phyloP scores from a whole-genome alignment of 768 basidiomycete species.

The Exsudoporus frostii region DNA sequence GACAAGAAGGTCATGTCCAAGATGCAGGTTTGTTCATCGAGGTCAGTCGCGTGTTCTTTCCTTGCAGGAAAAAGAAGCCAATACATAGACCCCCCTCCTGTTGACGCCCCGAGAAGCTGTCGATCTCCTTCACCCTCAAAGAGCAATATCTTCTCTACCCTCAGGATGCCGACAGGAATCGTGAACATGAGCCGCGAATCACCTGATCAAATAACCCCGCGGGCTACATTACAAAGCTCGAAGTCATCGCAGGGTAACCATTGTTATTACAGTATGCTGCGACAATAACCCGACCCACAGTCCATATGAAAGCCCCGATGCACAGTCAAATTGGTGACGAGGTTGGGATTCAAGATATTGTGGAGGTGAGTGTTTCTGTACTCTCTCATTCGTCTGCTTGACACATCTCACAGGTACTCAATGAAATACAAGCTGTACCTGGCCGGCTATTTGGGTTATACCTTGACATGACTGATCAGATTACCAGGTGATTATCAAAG shows the following conservation, averaged over 20 bases:
- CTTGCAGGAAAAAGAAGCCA: neutral
- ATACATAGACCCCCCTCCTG: neutral
- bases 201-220: constrained; percentile 3
- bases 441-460: neutral
- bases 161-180: constrained; percentile 4
- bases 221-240: neutral
- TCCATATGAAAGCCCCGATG: neutral
- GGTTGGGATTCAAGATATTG: constrained; percentile 35
- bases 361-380: constrained; percentile 35
- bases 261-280: neutral
- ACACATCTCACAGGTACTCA: constrained; percentile 39
- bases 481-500: constrained; percentile 45
- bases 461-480: constrained; percentile 13
- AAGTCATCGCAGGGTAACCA: constrained; percentile 5
- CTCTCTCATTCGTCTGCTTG: neutral
- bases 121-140: neutral
- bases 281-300: neutral
- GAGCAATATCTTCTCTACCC: constrained; percentile 17
- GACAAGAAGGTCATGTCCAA: constrained; percentile 1
- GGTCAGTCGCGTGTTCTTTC: constrained; percentile 3
- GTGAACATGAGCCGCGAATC: neutral
- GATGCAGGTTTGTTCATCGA: neutral
- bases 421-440: constrained; percentile 46
- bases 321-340: constrained; percentile 3
- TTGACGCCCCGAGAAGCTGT: neutral